Percentiles rank a stretch among this genome's conserved stretches.
These are phyloP conservation scores for Mucuna pruriens DNA, from an alignment of 306 rosid species.

Conservation along the genomic window DNA sequence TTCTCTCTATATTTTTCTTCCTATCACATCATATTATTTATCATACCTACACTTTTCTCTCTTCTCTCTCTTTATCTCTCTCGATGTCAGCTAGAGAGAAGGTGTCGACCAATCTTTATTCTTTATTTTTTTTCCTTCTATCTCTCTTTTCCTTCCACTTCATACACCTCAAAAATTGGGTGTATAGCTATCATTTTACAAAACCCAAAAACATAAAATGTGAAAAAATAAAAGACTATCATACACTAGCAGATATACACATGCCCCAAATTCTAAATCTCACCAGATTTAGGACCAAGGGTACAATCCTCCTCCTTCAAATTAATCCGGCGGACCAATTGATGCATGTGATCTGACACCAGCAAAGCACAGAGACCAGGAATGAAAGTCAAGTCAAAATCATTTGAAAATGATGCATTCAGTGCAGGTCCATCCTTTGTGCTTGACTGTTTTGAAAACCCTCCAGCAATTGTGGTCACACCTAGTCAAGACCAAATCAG, in stretches of 20 bases:
- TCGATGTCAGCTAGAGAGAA: too few relatives aligned
- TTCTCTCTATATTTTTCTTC: too few relatives aligned
- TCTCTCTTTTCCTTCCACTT: too few relatives aligned
- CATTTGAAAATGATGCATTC: constrained; percentile 61
- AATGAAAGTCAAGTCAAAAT: constrained; percentile 63
- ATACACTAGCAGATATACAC: not conserved
- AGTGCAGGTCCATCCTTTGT: constrained; percentile 65
- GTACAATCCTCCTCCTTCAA: constrained; percentile 72
- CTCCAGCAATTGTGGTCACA: constrained; percentile 82
- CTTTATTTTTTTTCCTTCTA: not conserved
- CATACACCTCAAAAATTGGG: not conserved
- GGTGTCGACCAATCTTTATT: too few relatives aligned
- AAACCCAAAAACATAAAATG: constrained; percentile 2
- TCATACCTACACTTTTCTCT: too few relatives aligned
- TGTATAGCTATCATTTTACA: not conserved
- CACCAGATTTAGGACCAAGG: constrained; percentile 53
- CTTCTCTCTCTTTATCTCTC: too few relatives aligned
- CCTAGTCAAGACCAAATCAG: constrained; percentile 48
- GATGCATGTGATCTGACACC: constrained; percentile 63
- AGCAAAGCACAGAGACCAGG: constrained; percentile 58
- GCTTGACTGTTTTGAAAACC: constrained; percentile 45
- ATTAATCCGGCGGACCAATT: constrained; percentile 58
- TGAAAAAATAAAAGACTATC: constrained; percentile 1
- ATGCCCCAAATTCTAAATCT: constrained; percentile 30
- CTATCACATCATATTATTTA: too few relatives aligned